Evolutionary conservation across 2,329 filamentous ascomycete species (phyloP).

Genomic region (Atkinsonella texensis): DNA sequence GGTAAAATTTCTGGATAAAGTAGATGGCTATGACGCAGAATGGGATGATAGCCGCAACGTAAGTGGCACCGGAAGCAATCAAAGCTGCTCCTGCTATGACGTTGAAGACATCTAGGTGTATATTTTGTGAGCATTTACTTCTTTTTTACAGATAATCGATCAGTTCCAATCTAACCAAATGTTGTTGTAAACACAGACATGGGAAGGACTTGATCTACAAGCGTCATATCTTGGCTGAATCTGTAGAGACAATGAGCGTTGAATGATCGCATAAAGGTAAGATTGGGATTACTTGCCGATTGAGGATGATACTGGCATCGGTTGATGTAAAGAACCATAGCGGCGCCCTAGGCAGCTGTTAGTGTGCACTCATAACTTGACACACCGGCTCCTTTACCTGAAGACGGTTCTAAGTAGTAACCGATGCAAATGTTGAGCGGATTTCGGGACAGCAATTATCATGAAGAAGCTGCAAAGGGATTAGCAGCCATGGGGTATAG

Average conservation of each 20-base stretch:
- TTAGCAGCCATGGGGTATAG: background rate
- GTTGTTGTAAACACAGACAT: background rate
- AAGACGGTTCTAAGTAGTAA: slow-evolving; percentile 3
- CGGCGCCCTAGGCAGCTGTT: too few relatives aligned
- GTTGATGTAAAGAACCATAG: slow-evolving; percentile 1
- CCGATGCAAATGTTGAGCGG: slow-evolving; percentile 3
- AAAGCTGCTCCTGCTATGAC: slow-evolving; percentile 12
- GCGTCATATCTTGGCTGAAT: slow-evolving; percentile 8
- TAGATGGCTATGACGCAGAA: slow-evolving; percentile 28
- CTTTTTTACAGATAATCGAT: too few relatives aligned
- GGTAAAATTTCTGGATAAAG: slow-evolving; percentile 40
- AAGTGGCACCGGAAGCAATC: slow-evolving; percentile 28
- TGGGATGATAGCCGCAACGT: slow-evolving; percentile 34
- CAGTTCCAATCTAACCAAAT: too few relatives aligned
- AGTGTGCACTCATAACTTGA: background rate
- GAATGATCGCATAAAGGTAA: background rate
- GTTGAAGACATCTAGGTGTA: too few relatives aligned
- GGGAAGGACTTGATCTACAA: slow-evolving; percentile 5
- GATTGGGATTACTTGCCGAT: background rate
- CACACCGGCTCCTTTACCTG: background rate
- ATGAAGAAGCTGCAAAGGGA: slow-evolving; percentile 1
- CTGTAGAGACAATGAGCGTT: background rate
- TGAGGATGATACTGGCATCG: slow-evolving; percentile 1
- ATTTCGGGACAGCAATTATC: slow-evolving; percentile 1
- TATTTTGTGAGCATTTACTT: too few relatives aligned